Evolutionary conservation across 2,329 filamentous ascomycete species (phyloP), one percentile per base, ranked within the genome.

Genomic region (Diaporthe nobilis): DNA sequence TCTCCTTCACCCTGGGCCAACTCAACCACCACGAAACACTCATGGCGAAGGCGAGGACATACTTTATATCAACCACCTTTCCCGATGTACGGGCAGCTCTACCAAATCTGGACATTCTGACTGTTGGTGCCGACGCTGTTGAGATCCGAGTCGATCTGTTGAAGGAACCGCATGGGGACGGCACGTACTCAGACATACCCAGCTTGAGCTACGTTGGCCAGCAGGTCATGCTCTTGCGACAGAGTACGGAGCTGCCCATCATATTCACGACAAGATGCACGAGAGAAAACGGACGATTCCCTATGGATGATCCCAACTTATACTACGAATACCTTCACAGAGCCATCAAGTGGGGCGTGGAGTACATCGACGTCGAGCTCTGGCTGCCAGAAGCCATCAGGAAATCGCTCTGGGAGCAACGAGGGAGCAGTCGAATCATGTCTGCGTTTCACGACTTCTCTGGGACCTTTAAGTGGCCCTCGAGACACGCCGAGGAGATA

Each of bases 361-460:
- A 97, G 83, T 98, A 97, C 82, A 93, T 97, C 77, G 95, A 98
- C 80, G 94, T 97, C 71, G 95, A 97, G 85, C 85, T 97, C 53
- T 97, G 95, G 94, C 88, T 97, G 51, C 95, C 95, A 1, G 94
- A 96, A 82, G 87, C 90, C 9, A 94, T 97, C 74, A 89, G 95
- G 77, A 88, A 88, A 77, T 89, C 87, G 76, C 85, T 97, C 13
- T 93, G 91, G 72, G 90, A 93, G 79, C 88, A 90, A 72, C 93
- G 93, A 78, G 94, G 94, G 2, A 94, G 92, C 84, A 96, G 93
- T 80, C 93, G 93, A 78, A 95, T 98, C 83, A 95, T 97, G 87
- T 96, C 94, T n/a, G 95, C 95, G 17, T 97, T 96, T 81, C 95
- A 97, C 82, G 95, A 97, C 85, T 96, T 96, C 81, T 95, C 94